Base-by-base conservation (phyloP, 1,284 basidiomycete species). In the Porogramme epimiltina region DNA sequence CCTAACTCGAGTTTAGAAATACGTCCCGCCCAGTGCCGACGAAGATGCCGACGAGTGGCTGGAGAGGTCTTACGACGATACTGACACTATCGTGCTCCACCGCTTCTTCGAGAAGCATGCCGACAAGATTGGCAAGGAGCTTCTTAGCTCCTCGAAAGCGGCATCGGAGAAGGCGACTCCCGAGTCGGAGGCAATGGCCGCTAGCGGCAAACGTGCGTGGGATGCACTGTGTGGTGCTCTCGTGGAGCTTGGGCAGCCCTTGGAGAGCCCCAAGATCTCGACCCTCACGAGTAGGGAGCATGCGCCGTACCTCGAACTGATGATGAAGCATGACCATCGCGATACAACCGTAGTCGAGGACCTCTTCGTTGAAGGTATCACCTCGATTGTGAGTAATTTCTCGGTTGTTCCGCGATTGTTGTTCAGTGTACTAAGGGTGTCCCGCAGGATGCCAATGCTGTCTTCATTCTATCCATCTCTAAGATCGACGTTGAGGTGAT, bases 51-150 rank as follows among this genome's bases (percentile, higher is more conserved):
- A 90, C 57, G 84, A 87, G 64, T 87, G 88, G 87, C 67, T 87
- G 43, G 85, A 88, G 19, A 83, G 80, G 13, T 80, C 84, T 1
- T 82, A 87, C 42, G 91, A 93, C 57, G 89, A 91, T 53, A 89
- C 89, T 0, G 91, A 93, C 62, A 81, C 84, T 22, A 83, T 90
- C 42, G 85, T 93, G 10, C 71, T 93, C 9, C 91, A 93, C 65
- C 84, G 90, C 15, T 93, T 91, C 72, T 85, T 93, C 60, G 82
- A 89, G 61, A 88, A 85, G 52, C 86, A 92, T 61, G 85, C 87
- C 1, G 89, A 92, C 66, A 91, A 91, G 67, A 87, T 93, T 46
- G 91, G 90, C 31, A 90, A 90, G 65, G 89, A 91, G 59, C 71
- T 93, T 2, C 78, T 92, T 15, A 89, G 89, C 61, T 80, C 86